These are phyloP conservation scores for Penium margaritaceum DNA, from an alignment of 139 green algal species.

Conservation along the genomic window DNA sequence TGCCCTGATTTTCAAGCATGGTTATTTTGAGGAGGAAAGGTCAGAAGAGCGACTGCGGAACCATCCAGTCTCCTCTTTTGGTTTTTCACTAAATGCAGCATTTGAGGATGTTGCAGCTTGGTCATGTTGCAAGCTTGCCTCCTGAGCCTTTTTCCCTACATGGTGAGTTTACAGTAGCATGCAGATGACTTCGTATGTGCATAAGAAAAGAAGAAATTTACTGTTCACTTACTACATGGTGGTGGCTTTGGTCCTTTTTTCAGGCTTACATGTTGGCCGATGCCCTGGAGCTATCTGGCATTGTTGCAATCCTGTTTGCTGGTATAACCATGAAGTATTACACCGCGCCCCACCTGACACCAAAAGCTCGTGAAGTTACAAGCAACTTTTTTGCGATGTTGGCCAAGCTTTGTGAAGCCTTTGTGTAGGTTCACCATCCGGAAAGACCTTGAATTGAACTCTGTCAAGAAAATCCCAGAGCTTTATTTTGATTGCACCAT, in stretches of 20 bases:
- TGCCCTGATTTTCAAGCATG: constrained; percentile 35
- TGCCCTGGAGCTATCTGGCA: constrained; percentile 55
- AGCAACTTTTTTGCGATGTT: constrained; percentile 56
- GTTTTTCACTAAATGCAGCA: too few relatives aligned
- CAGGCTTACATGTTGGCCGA: constrained; percentile 74
- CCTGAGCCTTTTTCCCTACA: constrained; percentile 40
- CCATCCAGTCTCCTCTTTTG: too few relatives aligned
- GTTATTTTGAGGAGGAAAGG: constrained; percentile 29
- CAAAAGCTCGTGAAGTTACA: constrained; percentile 49
- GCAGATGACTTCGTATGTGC: too few relatives aligned
- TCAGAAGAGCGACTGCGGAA: too few relatives aligned
- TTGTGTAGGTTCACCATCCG: constrained; percentile 56
- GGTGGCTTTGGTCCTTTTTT: too few relatives aligned
- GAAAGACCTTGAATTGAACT: too few relatives aligned
- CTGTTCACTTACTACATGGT: too few relatives aligned
- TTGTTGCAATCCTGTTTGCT: constrained; percentile 74
- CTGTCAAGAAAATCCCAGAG: too few relatives aligned
- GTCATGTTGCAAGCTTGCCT: constrained; percentile 29
- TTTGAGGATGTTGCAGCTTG: too few relatives aligned
- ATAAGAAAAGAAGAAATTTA: too few relatives aligned
- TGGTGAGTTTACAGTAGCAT: too few relatives aligned
- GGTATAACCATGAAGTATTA: constrained; percentile 71
- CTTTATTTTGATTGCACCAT: too few relatives aligned
- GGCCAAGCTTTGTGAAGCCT: constrained; percentile 64
- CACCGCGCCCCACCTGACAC: constrained; percentile 59